These are phyloP conservation scores for Pseudogymnoascus destructans DNA, from an alignment of 2,329 filamentous ascomycete species.

Conservation along the genomic window DNA sequence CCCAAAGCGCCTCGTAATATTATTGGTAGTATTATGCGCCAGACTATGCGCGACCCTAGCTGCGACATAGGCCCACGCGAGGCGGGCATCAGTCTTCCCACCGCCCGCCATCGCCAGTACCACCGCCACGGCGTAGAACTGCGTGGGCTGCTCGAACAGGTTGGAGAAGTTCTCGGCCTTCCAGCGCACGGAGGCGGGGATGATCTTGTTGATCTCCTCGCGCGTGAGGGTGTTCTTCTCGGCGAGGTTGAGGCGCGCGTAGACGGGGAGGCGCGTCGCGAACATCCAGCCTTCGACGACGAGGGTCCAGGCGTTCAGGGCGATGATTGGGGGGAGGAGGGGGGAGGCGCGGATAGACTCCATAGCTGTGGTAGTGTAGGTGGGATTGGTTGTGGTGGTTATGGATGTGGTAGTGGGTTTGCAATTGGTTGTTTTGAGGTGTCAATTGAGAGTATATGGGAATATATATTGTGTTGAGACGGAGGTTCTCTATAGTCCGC, in stretches of 20 bases:
- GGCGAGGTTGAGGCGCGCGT: constrained; percentile 23
- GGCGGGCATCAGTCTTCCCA: constrained; percentile 20
- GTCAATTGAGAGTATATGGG: not conserved
- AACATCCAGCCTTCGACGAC: constrained; percentile 32
- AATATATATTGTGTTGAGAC: not conserved
- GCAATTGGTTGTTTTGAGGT: not conserved
- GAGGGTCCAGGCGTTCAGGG: constrained; percentile 30
- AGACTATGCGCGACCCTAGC: constrained; percentile 30
- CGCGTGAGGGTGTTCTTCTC: constrained; percentile 17
- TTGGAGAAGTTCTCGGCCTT: constrained; percentile 33
- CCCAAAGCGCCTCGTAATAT: constrained; percentile 27
- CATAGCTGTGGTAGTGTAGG: not conserved
- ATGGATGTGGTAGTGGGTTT: not conserved
- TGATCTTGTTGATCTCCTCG: constrained; percentile 21
- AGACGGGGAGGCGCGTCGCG: constrained; percentile 27
- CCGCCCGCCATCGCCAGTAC: constrained; percentile 24
- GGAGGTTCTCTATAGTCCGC: not conserved
- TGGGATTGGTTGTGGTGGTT: not conserved
- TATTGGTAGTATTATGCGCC: constrained; percentile 29
- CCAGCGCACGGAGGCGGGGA: constrained; percentile 24
- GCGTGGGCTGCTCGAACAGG: constrained; percentile 32
- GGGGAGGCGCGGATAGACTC: not conserved
- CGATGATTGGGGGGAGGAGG: constrained; percentile 24
- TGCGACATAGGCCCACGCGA: constrained; percentile 33
- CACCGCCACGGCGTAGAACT: constrained; percentile 31